phyloP scores from a whole-genome alignment of 2,329 filamentous ascomycete genomes.

The Plenodomus tracheiphilus region DNA sequence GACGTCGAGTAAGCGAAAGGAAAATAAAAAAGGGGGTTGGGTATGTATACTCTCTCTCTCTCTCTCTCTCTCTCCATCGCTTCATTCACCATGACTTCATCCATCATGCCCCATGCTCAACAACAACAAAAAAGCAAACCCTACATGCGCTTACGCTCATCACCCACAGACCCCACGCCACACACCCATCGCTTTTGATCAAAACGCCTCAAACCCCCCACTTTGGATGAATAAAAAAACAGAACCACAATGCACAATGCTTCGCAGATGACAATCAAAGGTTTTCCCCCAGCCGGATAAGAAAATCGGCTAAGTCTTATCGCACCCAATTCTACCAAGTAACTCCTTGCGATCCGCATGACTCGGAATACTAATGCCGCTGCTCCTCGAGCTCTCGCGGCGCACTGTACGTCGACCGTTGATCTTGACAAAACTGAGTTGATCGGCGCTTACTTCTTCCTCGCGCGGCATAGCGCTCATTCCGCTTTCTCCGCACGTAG shows the following conservation, averaged over 20 bases:
- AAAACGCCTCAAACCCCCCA: no score
- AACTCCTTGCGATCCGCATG: slow-evolving; percentile 80
- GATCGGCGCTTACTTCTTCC: slow-evolving; percentile 76
- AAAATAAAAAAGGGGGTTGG: no score
- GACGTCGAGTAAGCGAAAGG: no score
- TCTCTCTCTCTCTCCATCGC: no score
- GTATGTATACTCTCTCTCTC: no score
- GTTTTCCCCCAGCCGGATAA: not conserved
- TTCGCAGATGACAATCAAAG: not conserved
- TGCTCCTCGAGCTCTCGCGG: slow-evolving; percentile 54
- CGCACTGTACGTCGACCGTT: slow-evolving; percentile 54
- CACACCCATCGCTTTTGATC: no score
- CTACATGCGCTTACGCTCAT: no score
- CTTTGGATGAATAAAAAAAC: no score
- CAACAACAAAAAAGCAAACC: no score
- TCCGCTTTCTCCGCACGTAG: slow-evolving; percentile 34
- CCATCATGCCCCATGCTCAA: no score
- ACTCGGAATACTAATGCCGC: slow-evolving; percentile 65
- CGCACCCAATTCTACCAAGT: slow-evolving; percentile 79
- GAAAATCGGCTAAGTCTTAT: slow-evolving; percentile 54
- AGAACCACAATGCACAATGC: not conserved
- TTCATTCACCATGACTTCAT: no score
- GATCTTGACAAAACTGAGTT: slow-evolving; percentile 63
- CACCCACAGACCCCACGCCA: no score
- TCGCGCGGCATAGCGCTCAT: slow-evolving; percentile 48